Conservation (phyloP, 1,139 yeast genomes). For the Yamadazyma aaseri region DNA sequence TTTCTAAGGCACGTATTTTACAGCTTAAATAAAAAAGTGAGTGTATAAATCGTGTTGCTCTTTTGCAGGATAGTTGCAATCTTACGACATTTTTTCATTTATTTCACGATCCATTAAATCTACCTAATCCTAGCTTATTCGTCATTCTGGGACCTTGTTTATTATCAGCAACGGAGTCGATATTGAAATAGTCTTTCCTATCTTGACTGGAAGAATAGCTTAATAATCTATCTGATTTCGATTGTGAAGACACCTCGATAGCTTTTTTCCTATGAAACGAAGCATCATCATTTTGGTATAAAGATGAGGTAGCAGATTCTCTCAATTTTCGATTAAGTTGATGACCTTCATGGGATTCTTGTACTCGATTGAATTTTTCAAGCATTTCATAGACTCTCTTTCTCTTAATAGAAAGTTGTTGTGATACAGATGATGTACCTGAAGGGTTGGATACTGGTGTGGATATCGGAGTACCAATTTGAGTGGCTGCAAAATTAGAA, state of each 20-base stretch:
- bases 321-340: slow-evolving; percentile 12
- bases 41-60: too few relatives aligned
- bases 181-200: slow-evolving; percentile 16
- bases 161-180: slow-evolving; percentile 8
- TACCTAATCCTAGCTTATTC: background rate
- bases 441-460: slow-evolving; percentile 20
- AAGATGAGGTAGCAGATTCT: slow-evolving; percentile 17
- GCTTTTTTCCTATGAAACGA: slow-evolving; percentile 8
- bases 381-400: slow-evolving; percentile 53
- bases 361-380: slow-evolving; percentile 60
- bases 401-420: slow-evolving; percentile 39
- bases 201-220: slow-evolving; percentile 15
- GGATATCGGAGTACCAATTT: slow-evolving; percentile 22
- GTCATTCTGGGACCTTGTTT: slow-evolving; percentile 5
- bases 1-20: too few relatives aligned
- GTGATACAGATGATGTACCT: slow-evolving; percentile 15
- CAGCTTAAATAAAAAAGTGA: too few relatives aligned
- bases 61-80: too few relatives aligned
- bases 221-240: slow-evolving; percentile 15
- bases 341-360: slow-evolving; percentile 49
- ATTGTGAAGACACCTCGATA: slow-evolving; percentile 8
- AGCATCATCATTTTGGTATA: slow-evolving; percentile 12
- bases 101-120: too few relatives aligned
- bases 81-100: too few relatives aligned
- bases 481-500: slow-evolving; percentile 12